These are phyloP conservation scores for Tirmania nivea DNA, from an alignment of 495 filamentous ascomycete species.

Conservation along the genomic window DNA sequence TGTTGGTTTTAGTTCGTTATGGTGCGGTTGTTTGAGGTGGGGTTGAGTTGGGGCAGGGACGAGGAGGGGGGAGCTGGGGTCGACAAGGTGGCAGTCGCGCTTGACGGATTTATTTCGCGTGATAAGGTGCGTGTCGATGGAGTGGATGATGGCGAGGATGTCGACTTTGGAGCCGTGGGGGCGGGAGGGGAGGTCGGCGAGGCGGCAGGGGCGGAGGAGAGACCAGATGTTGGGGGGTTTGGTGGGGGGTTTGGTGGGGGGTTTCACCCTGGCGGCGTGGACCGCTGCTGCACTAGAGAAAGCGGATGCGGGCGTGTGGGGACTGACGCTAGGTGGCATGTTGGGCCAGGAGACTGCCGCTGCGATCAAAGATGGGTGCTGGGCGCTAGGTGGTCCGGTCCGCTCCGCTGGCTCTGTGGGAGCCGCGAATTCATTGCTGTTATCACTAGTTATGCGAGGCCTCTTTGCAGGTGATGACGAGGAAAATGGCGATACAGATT, in stretches of 20 bases:
- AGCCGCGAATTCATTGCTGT: background rate
- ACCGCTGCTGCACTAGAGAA: background rate
- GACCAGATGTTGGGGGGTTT: background rate
- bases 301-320: too few relatives aligned
- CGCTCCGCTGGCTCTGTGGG: background rate
- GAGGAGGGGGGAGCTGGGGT: background rate
- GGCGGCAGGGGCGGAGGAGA: background rate
- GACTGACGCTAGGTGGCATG: too few relatives aligned
- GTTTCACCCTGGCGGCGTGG: background rate
- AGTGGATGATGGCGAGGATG: background rate
- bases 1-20: too few relatives aligned
- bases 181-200: background rate
- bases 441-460: background rate
- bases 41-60: background rate
- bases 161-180: background rate
- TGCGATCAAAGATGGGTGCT: background rate
- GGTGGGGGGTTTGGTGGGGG: background rate
- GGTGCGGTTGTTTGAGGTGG: too few relatives aligned
- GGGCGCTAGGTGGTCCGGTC: background rate
- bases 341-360: background rate
- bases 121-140: background rate
- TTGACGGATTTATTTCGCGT: background rate
- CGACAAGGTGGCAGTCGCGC: background rate
- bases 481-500: too few relatives aligned
- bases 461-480: background rate